Base-by-base conservation (phyloP, 179 eudicot species). In the Drosera spatulata region DNA sequence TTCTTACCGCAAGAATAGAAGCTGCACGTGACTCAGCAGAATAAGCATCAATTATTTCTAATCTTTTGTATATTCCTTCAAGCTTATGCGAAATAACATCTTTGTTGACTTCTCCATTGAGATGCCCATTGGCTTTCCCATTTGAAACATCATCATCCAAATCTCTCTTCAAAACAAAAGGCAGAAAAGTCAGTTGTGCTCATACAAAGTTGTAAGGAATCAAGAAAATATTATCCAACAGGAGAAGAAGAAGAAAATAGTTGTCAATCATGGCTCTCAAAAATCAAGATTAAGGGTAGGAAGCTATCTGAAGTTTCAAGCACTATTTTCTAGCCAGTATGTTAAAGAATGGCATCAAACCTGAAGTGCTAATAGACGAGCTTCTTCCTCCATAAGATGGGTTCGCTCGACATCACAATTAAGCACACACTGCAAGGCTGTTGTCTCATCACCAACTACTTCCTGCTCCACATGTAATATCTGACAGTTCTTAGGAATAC, bases 381-480 rank as follows among this genome's bases (percentile, higher is more conserved):
- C 71, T 83, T 93, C 99, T 80, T 93, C 99, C 67, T 81, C 84
- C 73, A 93, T 65, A 74, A 93, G 95, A 66, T 78, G 83, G 51
- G 74, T 70, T 61, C 99, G 79, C 67, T 89, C 99, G 50, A 89
- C 41, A 66, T 93, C 99, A 62, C 95, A 57, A 62, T 85, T 80
- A 62, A 93, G 91, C 62, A 93, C 94, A 74, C 97, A 89, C 68
- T 93, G 95, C 82, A 93, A 73, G 53, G 95, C 99, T 50, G 84
- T 63, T 64, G 88, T 84, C 63, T 77, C 78, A 75, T 93, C 99
- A 38, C 99, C 99, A 64, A 65, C 90, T 57, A 93, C 99, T 79
- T 93, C 99, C 71, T 93, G 99, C 81, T 93, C 99, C 53, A 93
- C 99, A 46, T 93, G 99, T 63, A 93, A 68, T 62, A 93, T 93